A percentile compares a stretch with the other conserved stretches of the same genome.
Evolutionary conservation across 495 filamentous ascomycete genomes (phyloP).

Genomic region (Amniculicola lignicola): DNA sequence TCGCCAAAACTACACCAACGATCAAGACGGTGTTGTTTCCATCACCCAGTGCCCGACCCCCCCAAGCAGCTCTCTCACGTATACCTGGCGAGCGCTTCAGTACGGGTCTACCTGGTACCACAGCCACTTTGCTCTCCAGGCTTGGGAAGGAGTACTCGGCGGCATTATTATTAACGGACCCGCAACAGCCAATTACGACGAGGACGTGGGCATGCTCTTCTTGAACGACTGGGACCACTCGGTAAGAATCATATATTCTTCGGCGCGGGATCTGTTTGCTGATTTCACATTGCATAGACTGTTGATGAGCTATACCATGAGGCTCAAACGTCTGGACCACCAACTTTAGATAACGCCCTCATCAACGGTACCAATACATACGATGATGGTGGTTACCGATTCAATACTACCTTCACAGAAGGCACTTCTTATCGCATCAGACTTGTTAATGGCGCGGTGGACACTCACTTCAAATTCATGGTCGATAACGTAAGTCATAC

Average conservation of each 20-base stretch:
- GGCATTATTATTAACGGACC: constrained; percentile 51
- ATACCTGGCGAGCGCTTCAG: constrained; percentile 33
- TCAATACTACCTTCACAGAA: constrained; percentile 44
- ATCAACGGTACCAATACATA: constrained; percentile 47
- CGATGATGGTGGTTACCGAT: constrained; percentile 39
- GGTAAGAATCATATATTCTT: not conserved
- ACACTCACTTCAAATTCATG: constrained; percentile 49
- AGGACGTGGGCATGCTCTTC: constrained; percentile 50
- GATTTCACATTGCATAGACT: constrained; percentile 17
- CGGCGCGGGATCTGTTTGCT: not conserved
- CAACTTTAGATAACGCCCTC: constrained; percentile 46
- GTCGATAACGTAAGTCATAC: no score
- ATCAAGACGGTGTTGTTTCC: constrained; percentile 46
- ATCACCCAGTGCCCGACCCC: constrained; percentile 47
- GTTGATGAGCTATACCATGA: constrained; percentile 40
- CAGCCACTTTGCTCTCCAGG: constrained; percentile 41
- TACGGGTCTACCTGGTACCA: constrained; percentile 45
- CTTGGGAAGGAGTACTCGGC: constrained; percentile 38
- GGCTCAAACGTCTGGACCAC: constrained; percentile 44
- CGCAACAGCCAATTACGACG: constrained; percentile 50
- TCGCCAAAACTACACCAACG: constrained; percentile 50
- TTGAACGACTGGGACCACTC: constrained; percentile 51
- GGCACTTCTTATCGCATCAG: constrained; percentile 54
- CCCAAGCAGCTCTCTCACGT: constrained; percentile 41
- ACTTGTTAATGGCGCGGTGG: constrained; percentile 55